Evolutionary conservation across 192 early-diverging fungal genomes (phyloP).

Genomic region (Gigaspora rosea): DNA sequence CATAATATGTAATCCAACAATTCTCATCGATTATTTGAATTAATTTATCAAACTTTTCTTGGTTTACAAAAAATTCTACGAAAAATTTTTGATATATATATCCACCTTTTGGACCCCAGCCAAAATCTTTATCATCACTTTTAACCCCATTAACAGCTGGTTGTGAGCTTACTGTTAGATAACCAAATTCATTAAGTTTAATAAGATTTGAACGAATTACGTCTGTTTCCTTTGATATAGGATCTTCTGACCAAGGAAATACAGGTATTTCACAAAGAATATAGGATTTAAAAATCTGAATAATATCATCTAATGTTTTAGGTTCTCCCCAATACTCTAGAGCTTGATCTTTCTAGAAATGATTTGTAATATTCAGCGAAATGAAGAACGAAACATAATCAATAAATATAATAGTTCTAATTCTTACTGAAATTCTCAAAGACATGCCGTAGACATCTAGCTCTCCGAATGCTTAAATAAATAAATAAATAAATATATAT

Average conservation of each 20-base stretch:
- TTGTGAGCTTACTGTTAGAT: constrained; percentile 94
- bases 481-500: too few relatives aligned
- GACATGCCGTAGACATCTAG: constrained; percentile 75
- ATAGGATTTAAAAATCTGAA: constrained; percentile 81
- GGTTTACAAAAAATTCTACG: constrained; percentile 91
- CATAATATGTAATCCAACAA: constrained; percentile 86
- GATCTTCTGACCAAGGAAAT: constrained; percentile 91
- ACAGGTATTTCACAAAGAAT: constrained; percentile 72
- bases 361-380: constrained; percentile 48
- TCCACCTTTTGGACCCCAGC: constrained; percentile 97
- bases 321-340: constrained; percentile 83
- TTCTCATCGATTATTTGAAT: constrained; percentile 66
- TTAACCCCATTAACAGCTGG: constrained; percentile 89
- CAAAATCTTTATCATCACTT: constrained; percentile 71
- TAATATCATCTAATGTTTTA: constrained; percentile 64
- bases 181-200: constrained; percentile 76
- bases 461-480: constrained; percentile 52
- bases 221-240: constrained; percentile 71
- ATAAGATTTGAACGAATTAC: constrained; percentile 69
- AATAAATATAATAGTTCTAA: too few relatives aligned
- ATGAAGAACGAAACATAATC: too few relatives aligned
- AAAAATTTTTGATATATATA: constrained; percentile 98
- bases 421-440: constrained; percentile 60
- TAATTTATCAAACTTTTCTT: constrained; percentile 64
- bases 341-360: constrained; percentile 51